Percentiles rank a stretch among this genome's conserved stretches.
These are phyloP conservation scores for Mycena galopus DNA, from an alignment of 768 basidiomycete species.

Conservation along the genomic window DNA sequence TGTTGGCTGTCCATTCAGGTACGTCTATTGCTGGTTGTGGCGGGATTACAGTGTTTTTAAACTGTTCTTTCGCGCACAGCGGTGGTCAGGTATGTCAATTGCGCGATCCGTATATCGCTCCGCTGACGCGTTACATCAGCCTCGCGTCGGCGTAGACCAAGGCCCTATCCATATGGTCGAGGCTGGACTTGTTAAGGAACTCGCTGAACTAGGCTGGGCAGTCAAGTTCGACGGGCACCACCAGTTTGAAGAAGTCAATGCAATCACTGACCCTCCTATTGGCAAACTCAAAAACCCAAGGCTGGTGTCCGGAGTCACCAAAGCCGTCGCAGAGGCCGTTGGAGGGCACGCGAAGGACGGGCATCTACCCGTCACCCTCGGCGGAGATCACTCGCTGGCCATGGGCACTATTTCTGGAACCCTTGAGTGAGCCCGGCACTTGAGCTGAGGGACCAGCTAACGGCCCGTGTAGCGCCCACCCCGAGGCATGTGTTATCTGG, in stretches of 20 bases:
- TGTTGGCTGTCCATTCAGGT: constrained; percentile 97
- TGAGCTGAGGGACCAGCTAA: constrained; percentile 19
- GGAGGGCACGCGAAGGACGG: constrained; percentile 82
- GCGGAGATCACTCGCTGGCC: constrained; percentile 95
- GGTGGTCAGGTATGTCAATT: constrained; percentile 71
- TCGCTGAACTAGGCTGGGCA: constrained; percentile 86
- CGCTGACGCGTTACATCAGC: constrained; percentile 55
- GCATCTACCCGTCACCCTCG: constrained; percentile 88
- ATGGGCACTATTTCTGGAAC: constrained; percentile 94
- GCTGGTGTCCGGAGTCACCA: constrained; percentile 84
- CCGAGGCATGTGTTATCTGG: constrained; percentile 93
- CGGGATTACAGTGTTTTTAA: constrained; percentile 11
- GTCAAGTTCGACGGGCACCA: constrained; percentile 93
- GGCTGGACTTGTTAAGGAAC: constrained; percentile 85
- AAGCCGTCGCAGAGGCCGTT: constrained; percentile 85
- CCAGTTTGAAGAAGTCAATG: constrained; percentile 83
- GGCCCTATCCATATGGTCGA: constrained; percentile 92
- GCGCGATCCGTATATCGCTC: constrained; percentile 7
- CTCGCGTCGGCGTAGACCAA: constrained; percentile 84
- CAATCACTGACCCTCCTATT: constrained; percentile 80
- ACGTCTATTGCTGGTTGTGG: constrained; percentile 44
- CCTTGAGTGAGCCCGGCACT: constrained; percentile 25
- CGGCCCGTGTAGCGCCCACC: constrained; percentile 64
- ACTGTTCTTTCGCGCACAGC: constrained; percentile 53
- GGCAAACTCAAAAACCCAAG: constrained; percentile 93